Base-by-base conservation (phyloP, 2,329 filamentous ascomycete genomes). In the Hawksworthiomyces lignivorus region DNA sequence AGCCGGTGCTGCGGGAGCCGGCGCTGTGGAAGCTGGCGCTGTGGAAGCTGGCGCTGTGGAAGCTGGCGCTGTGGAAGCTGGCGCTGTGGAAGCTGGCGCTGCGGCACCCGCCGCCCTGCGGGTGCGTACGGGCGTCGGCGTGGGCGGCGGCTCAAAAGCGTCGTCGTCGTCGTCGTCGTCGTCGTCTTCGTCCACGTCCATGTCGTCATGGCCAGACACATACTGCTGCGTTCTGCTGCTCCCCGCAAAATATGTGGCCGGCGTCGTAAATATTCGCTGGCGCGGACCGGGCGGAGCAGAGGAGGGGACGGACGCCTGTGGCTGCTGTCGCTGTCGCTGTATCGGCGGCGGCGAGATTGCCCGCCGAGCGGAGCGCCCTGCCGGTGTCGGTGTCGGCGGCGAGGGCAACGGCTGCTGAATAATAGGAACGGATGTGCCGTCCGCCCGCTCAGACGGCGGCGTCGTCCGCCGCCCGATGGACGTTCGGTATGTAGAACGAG, bases 391-490 rank as follows among this genome's bases (percentile, higher is more conserved):
- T 11, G 22, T n/a, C 30, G 30, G 21, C 6, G 34, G 33, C 5
- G 37, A 30, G 7, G 39, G 46, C 3, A 46, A 18, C 11, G 32
- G 29, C 24, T 14, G 34, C 35, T 43, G 43, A 3, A 27, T 30
- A 2, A 24, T 29, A 2, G 36, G 7, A 9, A 24, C n/a, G 4
- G 30, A 34, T 14, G 30, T 35, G 8, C 9, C 30, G n/a, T 38
- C 30, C 15, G 17, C 14, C 18, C 40, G 40, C 24, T 49, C 45
- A 4, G 29, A 33, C n/a, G 46, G 45, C 4, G 49, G 49, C n/a
- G 49, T 50, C 11, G 45, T 48, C 4, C 49, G 41, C 10, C 41
- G 49, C 14, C 46, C 47, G 11, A 49, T 47, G 14, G 44, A 44
- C 7, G 43, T 50, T 3, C 41, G 43, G 21, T 39, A 48, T 8